phyloP scores from a whole-genome alignment of 2,329 filamentous ascomycete genomes.

The Claviceps fusiformis region DNA sequence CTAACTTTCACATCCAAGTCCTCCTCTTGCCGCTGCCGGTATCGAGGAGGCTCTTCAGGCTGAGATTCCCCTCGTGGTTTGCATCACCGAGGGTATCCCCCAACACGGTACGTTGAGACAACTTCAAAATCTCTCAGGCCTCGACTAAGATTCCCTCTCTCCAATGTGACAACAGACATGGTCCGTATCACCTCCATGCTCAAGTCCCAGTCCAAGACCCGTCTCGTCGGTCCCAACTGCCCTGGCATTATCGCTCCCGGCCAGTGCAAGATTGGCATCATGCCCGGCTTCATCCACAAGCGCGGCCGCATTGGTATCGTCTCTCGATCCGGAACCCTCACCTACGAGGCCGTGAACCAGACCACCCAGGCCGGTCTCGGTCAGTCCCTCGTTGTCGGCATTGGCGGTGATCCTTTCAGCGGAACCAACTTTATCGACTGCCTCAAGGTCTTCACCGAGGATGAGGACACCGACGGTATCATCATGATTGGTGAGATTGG shows the following conservation, averaged over 20 bases:
- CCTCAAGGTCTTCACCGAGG: conserved; percentile 89
- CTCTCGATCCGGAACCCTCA: conserved; percentile 92
- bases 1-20: conserved; percentile 41
- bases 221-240: conserved; percentile 94
- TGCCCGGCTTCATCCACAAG: conserved; percentile 99
- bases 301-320: conserved; percentile 97
- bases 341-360: conserved; percentile 99
- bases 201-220: conserved; percentile 94
- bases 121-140: not conserved
- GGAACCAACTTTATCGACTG: conserved; percentile 99
- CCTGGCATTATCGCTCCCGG: conserved; percentile 89
- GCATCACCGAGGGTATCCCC: conserved; percentile 95
- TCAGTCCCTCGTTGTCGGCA: conserved; percentile 95
- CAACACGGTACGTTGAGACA: conserved; percentile 61
- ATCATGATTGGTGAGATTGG: conserved; percentile 99
- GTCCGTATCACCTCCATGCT: conserved; percentile 96
- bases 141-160: conserved; percentile 2
- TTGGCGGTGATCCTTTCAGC: conserved; percentile 96
- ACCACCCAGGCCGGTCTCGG: conserved; percentile 93
- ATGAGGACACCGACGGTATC: conserved; percentile 94
- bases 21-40: conserved; percentile 79
- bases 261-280: conserved; percentile 99
- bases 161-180: conserved; percentile 55
- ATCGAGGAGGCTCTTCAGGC: conserved; percentile 94
- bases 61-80: conserved; percentile 89